phyloP scores from a whole-genome alignment of 202 grass and related monocot genomes.

The Bolboschoenoplectus hybrid region DNA sequence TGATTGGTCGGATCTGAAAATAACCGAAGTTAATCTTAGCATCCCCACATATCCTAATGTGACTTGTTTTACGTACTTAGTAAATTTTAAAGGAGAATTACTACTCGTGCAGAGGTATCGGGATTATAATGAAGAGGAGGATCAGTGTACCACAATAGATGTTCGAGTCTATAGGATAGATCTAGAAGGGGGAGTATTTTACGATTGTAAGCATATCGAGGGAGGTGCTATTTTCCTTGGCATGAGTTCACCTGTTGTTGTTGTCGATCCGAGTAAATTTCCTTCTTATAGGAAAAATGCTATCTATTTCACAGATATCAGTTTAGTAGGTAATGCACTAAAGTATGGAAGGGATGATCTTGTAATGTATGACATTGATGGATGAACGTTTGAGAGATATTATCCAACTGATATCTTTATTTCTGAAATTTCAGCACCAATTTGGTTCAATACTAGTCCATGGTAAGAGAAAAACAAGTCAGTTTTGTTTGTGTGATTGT shows the following conservation, averaged over 20 bases:
- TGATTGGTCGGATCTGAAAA: constrained; percentile 2
- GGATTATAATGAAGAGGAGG: not conserved
- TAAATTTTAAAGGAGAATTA: not conserved
- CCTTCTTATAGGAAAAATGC: not conserved
- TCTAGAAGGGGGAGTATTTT: not conserved
- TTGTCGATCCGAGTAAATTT: constrained; percentile 6
- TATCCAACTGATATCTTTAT: not conserved
- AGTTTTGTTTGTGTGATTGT: not conserved
- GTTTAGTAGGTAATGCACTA: not conserved
- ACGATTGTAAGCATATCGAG: not conserved
- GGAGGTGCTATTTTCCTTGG: constrained; percentile 17
- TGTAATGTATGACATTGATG: constrained; percentile 9
- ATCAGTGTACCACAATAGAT: not conserved
- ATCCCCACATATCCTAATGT: not conserved
- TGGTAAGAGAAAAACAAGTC: not conserved
- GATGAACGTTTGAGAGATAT: not conserved
- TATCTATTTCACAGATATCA: not conserved
- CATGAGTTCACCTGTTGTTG: not conserved
- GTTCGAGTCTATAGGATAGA: not conserved
- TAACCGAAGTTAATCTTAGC: not conserved
- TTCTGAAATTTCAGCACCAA: not conserved
- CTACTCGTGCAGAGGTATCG: not conserved
- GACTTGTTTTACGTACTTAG: not conserved
- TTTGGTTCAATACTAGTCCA: constrained; percentile 24
- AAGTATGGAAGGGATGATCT: not conserved